These are phyloP conservation scores for Psilocybe subaeruginosa DNA, from an alignment of 768 basidiomycete genomes.

Conservation along the genomic window DNA sequence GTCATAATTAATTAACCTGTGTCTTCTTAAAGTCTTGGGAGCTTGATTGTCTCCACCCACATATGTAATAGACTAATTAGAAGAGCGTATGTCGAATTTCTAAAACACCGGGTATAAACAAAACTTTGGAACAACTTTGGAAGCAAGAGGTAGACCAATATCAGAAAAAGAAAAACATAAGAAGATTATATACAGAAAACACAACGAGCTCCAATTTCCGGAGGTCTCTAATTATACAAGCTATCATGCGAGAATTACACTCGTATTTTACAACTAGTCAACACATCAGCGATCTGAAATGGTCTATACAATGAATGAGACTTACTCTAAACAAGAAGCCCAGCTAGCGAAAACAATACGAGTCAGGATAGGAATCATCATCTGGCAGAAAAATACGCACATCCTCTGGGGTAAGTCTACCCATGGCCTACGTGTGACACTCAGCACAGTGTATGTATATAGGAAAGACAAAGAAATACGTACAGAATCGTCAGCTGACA, in stretches of 20 bases:
- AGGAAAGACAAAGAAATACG: slow-evolving; percentile 24
- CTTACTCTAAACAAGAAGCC: slow-evolving; percentile 62
- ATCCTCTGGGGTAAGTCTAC: slow-evolving; percentile 87
- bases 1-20: too few species aligned
- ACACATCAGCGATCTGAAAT: not conserved
- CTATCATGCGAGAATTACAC: not conserved
- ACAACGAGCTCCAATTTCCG: too few species aligned
- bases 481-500: slow-evolving; percentile 81
- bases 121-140: not conserved
- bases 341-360: slow-evolving; percentile 36
- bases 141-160: not conserved
- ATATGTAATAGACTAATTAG: too few species aligned
- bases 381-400: slow-evolving; percentile 36
- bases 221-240: not conserved
- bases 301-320: not conserved
- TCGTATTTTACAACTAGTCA: slow-evolving; percentile 1
- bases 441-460: not conserved
- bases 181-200: too few species aligned
- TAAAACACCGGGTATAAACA: not conserved
- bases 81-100: too few species aligned
- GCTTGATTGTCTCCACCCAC: too few species aligned
- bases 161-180: not conserved
- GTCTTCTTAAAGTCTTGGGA: too few species aligned
- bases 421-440: slow-evolving; percentile 70
- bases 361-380: slow-evolving; percentile 6